Base-by-base conservation (phyloP, 202 grass and related monocot species). In the Carex sylvatica region DNA sequence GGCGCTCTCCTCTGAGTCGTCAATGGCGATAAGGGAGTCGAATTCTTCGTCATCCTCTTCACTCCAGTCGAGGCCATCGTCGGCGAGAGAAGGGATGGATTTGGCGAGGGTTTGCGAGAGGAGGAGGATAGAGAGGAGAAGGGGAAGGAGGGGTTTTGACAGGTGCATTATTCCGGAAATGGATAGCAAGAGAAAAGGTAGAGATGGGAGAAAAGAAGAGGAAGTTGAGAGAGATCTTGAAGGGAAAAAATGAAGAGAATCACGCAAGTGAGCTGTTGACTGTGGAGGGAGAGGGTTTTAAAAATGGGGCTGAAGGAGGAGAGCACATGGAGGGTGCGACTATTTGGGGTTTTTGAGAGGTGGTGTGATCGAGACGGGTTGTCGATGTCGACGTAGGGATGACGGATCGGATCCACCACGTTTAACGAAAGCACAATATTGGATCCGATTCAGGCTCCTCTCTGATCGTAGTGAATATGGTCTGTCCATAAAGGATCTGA, bases 1-100 rank as follows among this genome's bases (percentile, higher is more conserved):
- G 12, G 80, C 64, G 11, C 79, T 70, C 77, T 88, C 90, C 11
- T 80, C 89, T 82, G 91, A 91, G 49, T 95, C 89, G 58, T 98
- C 95, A 54, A 98, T 86, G 16, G 91, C 92, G 71, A 95, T 81
- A 15, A 98, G 86, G 85, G 92, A 92, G 15, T 90, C 87, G 55
- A 98, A 89, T 33, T 89, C 96, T 70, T 87, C 47, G 58, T 95
- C 91, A 61, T 89, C 92, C 0, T 91, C 84, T 61, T 87, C 87
- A 14, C 71, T 89, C 36, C 84, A 71, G 51, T 89, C 82, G 40
- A 85, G 80, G 40, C 71, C 75, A 30, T 81, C 76, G 61, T 83
- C 72, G 49, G 80, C 54, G n/a, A 65, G 80, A 2, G 84, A 83
- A 60, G 84, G 70, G 2, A 80, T 65, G 16, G 73, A 46, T 65